Base-by-base conservation (phyloP, 768 basidiomycete genomes). In the Naganishia vaughanmartiniae region DNA sequence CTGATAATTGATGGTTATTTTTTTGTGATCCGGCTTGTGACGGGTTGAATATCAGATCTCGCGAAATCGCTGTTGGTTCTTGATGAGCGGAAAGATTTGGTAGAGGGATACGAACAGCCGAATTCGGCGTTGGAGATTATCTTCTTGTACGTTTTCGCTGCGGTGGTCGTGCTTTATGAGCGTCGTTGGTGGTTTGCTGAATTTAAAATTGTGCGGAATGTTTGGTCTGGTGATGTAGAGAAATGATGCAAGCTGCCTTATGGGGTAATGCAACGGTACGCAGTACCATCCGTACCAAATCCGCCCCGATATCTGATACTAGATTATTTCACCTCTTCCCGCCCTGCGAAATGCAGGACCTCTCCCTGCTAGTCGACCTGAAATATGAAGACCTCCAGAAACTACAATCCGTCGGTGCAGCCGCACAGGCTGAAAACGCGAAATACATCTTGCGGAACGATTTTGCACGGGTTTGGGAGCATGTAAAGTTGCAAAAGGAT, bases 181-280 rank as follows among this genome's bases (percentile, higher is more conserved):
- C n/a, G n/a, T 4, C 31, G 36, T 45, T n/a, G 5, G 46, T 12
- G 46, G 2, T 6, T 0, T 21, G n/a, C 33, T 36, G 45, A 26
- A 65, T 31, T 14, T 30, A 33, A 34, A 67, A 17, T 28, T 30
- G 14, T 42, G n/a, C 3, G 12, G 48, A 14, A 7, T 26, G 19
- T n/a, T n/a, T 66, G 63, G 28, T 56, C 33, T 5, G 15, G n/a
- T 12, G 15, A 24, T 12, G 19, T 55, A 78, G 78, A 33, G 80
- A 81, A 57, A 80, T 82, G 76, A 72, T 79, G 19, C 79, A 81
- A 69, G 78, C 78, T 4, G 77, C 79, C 67, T 74, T 83, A 39
- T 94, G 92, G 93, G 94, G 94, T 54, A 97, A 97, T 78, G 93
- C 93, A 17, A 96, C 93, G 30, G 91, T 91, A 74, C 73, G 12